Base-by-base conservation (phyloP, 2,329 filamentous ascomycete genomes). In the Metarhizium rileyi region DNA sequence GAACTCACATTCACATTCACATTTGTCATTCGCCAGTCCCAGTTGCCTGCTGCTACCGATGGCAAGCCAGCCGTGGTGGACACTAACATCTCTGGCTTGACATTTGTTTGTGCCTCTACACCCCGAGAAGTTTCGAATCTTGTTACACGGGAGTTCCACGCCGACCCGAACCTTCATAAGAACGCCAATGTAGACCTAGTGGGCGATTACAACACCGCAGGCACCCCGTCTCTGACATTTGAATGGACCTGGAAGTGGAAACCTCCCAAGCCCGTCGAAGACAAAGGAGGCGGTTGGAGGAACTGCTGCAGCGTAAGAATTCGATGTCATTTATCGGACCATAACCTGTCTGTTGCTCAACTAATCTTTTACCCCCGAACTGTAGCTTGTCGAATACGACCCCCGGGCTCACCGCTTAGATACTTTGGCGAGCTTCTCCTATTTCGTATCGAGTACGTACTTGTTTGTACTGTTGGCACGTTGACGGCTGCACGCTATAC, bases 201-300 rank as follows among this genome's bases (percentile, higher is more conserved):
- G n/a, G 93, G 93, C 3, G 90, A 95, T 65, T 96, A 86, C 63
- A 78, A 80, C 3, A 98, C 93, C 0, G 82, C 78, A 28, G 90
- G 91, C n/a, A 87, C 75, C 60, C 74, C 85, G 6, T 91, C 88
- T 2, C 84, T 95, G 27, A 83, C 89, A 30, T 96, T 96, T 63
- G 86, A 91, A 56, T 98, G 91, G 90, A 84, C 85, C 7, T 98
- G 93, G 93, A 93, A 86, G 73, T 98, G 91, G 90, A 89, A 86
- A 63, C 88, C 93, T 8, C 93, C 93, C 35, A 95, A 89, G 73
- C 62, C 72, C 14, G 70, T 72, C 16, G 90, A 96, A 63, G 90
- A 96, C 63, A 81, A 81, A 60, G 87, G 87, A 27, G 89, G 90
- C 50, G 93, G 93, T 42, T 98, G 93, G 91, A 87, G 89, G 62